Percentiles rank a stretch among this genome's conserved stretches.
Evolutionary conservation across 2,329 filamentous ascomycete species (phyloP).

Genomic region (Alternaria tenuissima): DNA sequence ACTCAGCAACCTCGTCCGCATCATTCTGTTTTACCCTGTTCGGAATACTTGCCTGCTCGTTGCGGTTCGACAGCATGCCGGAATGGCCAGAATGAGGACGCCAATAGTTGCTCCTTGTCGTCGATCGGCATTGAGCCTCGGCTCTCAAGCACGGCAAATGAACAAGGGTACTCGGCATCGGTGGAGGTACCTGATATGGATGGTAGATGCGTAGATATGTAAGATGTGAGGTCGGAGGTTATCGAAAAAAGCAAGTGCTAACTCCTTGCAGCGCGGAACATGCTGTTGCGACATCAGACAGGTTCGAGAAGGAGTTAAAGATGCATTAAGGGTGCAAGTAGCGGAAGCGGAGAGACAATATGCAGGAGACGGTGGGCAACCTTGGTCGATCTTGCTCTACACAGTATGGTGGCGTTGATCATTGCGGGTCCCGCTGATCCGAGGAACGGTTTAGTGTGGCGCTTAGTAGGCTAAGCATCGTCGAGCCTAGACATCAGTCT

Average conservation of each 20-base stretch:
- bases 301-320: background rate
- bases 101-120: background rate
- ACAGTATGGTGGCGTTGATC: background rate
- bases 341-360: background rate
- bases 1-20: background rate
- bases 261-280: background rate
- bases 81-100: background rate
- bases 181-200: background rate
- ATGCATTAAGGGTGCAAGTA: background rate
- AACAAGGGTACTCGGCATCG: background rate
- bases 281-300: background rate
- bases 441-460: background rate
- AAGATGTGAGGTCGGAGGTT: background rate
- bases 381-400: background rate
- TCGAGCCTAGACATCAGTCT: background rate
- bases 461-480: background rate
- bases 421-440: background rate
- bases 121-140: constrained; percentile 2
- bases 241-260: background rate
- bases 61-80: background rate
- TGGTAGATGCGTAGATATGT: background rate
- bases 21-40: background rate
- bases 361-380: background rate
- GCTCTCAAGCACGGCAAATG: background rate
- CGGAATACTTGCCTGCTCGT: background rate